Evolutionary conservation across 139 green algal species (phyloP).

Genomic region (Chlorella ohadii): DNA sequence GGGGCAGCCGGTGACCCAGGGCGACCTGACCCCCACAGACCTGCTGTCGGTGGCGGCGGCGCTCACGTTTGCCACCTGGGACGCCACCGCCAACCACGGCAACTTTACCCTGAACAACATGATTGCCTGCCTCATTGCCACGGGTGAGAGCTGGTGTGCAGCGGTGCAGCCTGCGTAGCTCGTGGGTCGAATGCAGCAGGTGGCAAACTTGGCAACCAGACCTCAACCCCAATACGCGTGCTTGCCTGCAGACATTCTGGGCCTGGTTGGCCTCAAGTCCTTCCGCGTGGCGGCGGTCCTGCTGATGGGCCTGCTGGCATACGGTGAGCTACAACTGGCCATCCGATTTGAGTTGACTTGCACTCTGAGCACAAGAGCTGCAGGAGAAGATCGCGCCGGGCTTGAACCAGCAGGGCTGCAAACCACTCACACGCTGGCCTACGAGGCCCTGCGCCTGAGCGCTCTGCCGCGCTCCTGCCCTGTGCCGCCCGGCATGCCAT

Average conservation of each 20-base stretch:
- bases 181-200: too few species aligned
- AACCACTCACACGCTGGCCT: too few species aligned
- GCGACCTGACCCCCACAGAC: conserved; percentile 39
- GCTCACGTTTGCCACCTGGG: conserved; percentile 55
- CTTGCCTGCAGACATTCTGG: conserved; percentile 54
- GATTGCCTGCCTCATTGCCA: conserved; percentile 57
- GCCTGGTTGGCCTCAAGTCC: conserved; percentile 76
- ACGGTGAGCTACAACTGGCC: conserved; percentile 49
- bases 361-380: too few species aligned
- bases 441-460: too few species aligned
- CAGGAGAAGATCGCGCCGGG: too few species aligned
- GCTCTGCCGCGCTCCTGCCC: too few species aligned
- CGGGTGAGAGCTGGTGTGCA: neutral
- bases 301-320: conserved; percentile 87
- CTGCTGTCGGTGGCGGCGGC: conserved; percentile 24
- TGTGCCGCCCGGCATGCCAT: too few species aligned
- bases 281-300: conserved; percentile 81
- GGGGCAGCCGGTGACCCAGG: conserved; percentile 45
- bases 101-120: conserved; percentile 89
- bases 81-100: conserved; percentile 63
- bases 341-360: too few species aligned
- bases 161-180: too few species aligned
- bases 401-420: too few species aligned
- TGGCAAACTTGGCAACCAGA: too few species aligned
- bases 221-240: neutral